Percentiles rank a stretch among this genome's conserved stretches.
Evolutionary conservation across 169 alveolate genomes (phyloP).

Genomic region (Plasmodium vivax): DNA sequence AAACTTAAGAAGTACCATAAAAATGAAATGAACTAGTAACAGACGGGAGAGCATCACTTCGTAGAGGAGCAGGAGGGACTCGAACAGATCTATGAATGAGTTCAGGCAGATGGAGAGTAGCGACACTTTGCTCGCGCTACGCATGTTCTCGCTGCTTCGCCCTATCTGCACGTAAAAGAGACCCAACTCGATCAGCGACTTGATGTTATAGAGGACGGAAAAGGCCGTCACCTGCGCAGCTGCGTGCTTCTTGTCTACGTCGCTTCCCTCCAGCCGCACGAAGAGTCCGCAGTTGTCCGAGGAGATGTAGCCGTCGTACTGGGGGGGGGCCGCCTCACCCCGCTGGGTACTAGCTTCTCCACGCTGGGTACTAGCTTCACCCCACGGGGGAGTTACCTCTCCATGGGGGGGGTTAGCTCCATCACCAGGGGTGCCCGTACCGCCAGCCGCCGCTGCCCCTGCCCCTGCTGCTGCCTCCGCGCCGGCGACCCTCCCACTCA

Average conservation of each 20-base stretch:
- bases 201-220: slow-evolving; percentile 70
- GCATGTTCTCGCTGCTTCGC: slow-evolving; percentile 11
- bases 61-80: slow-evolving; percentile 77
- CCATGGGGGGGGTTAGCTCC: background rate
- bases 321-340: background rate
- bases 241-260: slow-evolving; percentile 30
- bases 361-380: too few relatives aligned
- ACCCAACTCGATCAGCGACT: slow-evolving; percentile 74
- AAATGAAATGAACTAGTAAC: slow-evolving; percentile 30
- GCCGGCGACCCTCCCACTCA: background rate
- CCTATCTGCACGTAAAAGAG: slow-evolving; percentile 74
- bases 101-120: slow-evolving; percentile 76
- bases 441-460: background rate
- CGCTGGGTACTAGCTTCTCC: background rate
- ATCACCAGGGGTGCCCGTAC: background rate
- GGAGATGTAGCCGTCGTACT: slow-evolving; percentile 42
- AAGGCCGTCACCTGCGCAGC: slow-evolving; percentile 46
- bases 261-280: slow-evolving; percentile 51
- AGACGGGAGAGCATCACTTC: slow-evolving; percentile 74
- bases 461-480: background rate
- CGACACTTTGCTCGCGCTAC: slow-evolving; percentile 71
- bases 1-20: slow-evolving; percentile 76
- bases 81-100: slow-evolving; percentile 80
- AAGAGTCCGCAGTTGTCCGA: slow-evolving; percentile 67
- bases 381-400: background rate